These are phyloP conservation scores for Earliella scabrosa DNA, from an alignment of 1,284 basidiomycete genomes.

Conservation along the genomic window DNA sequence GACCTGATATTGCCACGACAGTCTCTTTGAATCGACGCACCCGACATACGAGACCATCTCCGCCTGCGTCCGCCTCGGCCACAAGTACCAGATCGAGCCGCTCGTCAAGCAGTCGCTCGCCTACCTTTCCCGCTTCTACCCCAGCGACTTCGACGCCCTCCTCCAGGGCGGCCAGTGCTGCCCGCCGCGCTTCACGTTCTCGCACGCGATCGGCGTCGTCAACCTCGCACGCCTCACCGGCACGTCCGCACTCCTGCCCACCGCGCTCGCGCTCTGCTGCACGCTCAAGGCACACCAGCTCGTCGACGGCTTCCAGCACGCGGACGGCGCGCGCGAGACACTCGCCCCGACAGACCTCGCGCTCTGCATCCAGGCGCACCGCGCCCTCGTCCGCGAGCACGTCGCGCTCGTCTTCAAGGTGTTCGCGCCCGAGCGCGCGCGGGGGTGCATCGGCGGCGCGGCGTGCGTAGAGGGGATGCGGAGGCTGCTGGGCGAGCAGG, in stretches of 20 bases:
- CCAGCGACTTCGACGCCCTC: neutral
- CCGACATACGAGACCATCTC: too few species aligned
- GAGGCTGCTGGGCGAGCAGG: neutral
- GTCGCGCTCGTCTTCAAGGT: neutral
- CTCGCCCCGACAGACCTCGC: neutral
- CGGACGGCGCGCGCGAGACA: constrained; percentile 8
- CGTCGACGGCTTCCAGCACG: neutral
- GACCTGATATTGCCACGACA: too few species aligned
- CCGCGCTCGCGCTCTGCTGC: neutral
- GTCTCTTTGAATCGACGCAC: too few species aligned
- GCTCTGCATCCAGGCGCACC: neutral
- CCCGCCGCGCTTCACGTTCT: neutral
- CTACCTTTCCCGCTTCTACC: constrained; percentile 1
- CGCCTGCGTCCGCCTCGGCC: neutral
- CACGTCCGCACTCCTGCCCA: neutral
- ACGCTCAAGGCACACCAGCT: neutral
- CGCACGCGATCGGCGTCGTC: neutral
- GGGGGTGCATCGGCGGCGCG: neutral
- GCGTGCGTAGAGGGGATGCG: neutral
- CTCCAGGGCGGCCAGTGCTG: too few species aligned
- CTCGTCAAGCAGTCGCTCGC: neutral
- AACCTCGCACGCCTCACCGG: constrained; percentile 2
- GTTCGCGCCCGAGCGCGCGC: neutral
- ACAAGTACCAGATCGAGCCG: neutral
- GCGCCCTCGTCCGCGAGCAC: neutral